These are phyloP conservation scores for Pseudonitzschia multistriata DNA, from an alignment of 108 stramenopile genomes.

Conservation along the genomic window DNA sequence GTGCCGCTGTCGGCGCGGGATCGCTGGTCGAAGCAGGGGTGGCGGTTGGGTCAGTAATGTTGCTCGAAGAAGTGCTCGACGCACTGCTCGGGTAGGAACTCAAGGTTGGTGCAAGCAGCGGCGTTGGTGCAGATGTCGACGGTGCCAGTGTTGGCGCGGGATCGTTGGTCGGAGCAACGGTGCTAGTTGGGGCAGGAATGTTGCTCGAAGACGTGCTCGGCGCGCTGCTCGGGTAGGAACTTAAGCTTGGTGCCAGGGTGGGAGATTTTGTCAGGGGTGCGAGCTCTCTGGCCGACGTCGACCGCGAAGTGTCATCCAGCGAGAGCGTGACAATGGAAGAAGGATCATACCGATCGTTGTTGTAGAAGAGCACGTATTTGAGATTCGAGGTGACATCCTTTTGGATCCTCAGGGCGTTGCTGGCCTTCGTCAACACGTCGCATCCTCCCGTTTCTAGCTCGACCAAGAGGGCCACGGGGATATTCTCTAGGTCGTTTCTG, in stretches of 20 bases:
- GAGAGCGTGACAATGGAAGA: constrained; percentile 16
- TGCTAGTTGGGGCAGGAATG: too few species aligned
- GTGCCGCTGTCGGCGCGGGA: neutral
- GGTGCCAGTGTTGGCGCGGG: neutral
- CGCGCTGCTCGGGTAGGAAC: too few species aligned
- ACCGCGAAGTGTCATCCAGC: neutral
- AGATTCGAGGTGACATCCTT: constrained; percentile 8
- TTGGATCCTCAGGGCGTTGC: constrained; percentile 27
- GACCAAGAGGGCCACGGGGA: constrained; percentile 43
- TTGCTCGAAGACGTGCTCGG: too few species aligned
- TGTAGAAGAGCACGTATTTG: constrained; percentile 43
- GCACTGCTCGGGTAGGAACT: too few species aligned
- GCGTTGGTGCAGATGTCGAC: neutral
- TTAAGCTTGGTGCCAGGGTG: neutral
- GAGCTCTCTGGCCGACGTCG: neutral
- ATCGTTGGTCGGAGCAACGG: neutral
- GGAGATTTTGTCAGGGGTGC: neutral
- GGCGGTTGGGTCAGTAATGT: too few species aligned
- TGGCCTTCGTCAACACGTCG: constrained; percentile 28
- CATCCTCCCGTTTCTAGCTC: constrained; percentile 32
- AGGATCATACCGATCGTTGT: constrained; percentile 25
- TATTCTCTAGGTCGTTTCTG: neutral
- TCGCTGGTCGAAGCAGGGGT: neutral
- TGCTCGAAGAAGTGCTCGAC: too few species aligned
- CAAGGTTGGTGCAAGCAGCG: too few species aligned